Evolutionary conservation across 345 rosid genomes (phyloP).

Genomic region (Pugionium cornutum): DNA sequence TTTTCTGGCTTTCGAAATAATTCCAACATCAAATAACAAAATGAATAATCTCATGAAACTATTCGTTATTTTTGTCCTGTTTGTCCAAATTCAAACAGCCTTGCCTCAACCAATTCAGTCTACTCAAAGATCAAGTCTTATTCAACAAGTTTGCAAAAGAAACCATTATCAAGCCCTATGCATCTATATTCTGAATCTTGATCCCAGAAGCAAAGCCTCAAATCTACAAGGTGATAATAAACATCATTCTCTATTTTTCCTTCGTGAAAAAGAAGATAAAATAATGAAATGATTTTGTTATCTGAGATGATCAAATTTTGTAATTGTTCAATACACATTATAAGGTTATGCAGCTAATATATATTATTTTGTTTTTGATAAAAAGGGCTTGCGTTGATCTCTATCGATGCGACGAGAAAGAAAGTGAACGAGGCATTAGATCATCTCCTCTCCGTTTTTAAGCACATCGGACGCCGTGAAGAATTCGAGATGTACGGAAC

Average conservation of each 20-base stretch:
- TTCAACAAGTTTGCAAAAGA: slow-evolving; percentile 29
- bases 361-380: background rate
- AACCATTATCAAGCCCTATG: slow-evolving; percentile 31
- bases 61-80: slow-evolving; percentile 16
- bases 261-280: background rate
- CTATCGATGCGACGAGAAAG: slow-evolving; percentile 28
- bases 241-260: background rate
- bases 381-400: slow-evolving; percentile 28
- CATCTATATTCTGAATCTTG: slow-evolving; percentile 25
- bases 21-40: slow-evolving; percentile 1
- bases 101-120: slow-evolving; percentile 15
- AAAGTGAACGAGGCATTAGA: slow-evolving; percentile 4
- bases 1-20: background rate
- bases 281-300: background rate
- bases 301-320: background rate
- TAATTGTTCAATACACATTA: background rate
- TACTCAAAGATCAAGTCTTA: background rate
- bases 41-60: slow-evolving; percentile 25
- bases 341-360: slow-evolving; percentile 13
- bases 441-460: background rate
- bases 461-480: background rate
- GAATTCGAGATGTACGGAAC: slow-evolving; percentile 9
- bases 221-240: slow-evolving; percentile 24
- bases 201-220: slow-evolving; percentile 30
- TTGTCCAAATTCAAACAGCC: slow-evolving; percentile 20